Evolutionary conservation across 345 rosid genomes (phyloP).

Genomic region (Salix udensis): DNA sequence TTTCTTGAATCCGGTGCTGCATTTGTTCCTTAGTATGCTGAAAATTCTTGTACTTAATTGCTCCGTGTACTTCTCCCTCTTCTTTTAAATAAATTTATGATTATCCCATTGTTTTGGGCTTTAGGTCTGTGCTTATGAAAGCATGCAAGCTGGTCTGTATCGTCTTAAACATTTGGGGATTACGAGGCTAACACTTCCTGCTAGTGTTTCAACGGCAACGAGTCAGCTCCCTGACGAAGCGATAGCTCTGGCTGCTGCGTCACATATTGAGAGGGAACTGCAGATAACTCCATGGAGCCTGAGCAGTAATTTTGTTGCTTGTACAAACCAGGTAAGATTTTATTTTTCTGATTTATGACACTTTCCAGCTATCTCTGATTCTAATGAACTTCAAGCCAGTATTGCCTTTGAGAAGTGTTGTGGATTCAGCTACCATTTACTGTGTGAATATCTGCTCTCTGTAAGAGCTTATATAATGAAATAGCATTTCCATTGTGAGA

Average conservation of each 20-base stretch:
- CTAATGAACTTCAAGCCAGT: background rate
- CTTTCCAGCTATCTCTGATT: background rate
- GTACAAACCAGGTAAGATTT: slow-evolving; percentile 76
- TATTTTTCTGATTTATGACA: slow-evolving; percentile 13
- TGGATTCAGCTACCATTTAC: background rate
- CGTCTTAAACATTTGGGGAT: slow-evolving; percentile 93
- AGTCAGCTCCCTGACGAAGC: slow-evolving; percentile 95
- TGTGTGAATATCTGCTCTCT: background rate
- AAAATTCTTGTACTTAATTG: background rate
- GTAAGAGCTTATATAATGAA: background rate
- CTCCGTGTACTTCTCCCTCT: background rate
- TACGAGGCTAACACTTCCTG: slow-evolving; percentile 62
- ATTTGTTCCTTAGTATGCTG: background rate
- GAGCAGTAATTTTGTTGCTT: slow-evolving; percentile 89
- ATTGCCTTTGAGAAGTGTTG: background rate
- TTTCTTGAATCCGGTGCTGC: background rate
- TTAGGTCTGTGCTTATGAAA: slow-evolving; percentile 92
- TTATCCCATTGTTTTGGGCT: background rate
- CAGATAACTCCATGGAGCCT: slow-evolving; percentile 96
- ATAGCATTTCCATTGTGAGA: background rate
- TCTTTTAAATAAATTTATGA: background rate
- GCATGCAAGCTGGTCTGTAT: slow-evolving; percentile 93
- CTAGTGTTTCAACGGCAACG: slow-evolving; percentile 75
- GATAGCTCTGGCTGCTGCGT: slow-evolving; percentile 94
- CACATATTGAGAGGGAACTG: slow-evolving; percentile 92